These are phyloP conservation scores for Neopestalotiopsis rosae DNA, from an alignment of 2,329 filamentous ascomycete genomes.

Conservation along the genomic window DNA sequence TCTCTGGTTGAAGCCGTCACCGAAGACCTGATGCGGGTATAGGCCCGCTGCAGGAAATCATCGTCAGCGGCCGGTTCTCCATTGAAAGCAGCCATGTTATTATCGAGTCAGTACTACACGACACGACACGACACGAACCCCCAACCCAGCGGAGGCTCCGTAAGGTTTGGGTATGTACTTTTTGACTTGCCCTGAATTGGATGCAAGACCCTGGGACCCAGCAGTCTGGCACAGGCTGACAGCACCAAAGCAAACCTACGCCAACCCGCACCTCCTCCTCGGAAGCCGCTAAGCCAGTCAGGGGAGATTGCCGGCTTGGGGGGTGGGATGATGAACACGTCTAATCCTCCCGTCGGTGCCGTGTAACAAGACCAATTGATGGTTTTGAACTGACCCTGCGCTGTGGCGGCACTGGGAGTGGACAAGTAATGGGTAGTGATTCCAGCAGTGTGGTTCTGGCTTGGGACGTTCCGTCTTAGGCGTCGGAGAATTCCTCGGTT, in stretches of 20 bases:
- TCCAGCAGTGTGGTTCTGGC: conserved; percentile 16
- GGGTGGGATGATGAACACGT: not conserved
- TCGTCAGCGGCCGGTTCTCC: not conserved
- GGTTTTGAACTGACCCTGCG: not conserved
- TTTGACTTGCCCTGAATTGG: too few relatives aligned
- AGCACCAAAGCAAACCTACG: not conserved
- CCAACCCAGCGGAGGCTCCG: too few relatives aligned
- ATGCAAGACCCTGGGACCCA: not conserved
- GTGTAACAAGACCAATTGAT: conserved; percentile 11
- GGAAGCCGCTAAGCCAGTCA: not conserved
- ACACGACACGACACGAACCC: too few relatives aligned
- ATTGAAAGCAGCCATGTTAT: not conserved
- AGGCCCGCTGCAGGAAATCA: conserved; percentile 20
- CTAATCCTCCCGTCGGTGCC: not conserved
- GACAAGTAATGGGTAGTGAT: not conserved
- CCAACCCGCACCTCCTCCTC: not conserved
- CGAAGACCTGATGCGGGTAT: conserved; percentile 29
- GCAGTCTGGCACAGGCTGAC: not conserved
- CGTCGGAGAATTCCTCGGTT: conserved; percentile 12
- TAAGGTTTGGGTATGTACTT: too few relatives aligned
- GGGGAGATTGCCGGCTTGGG: not conserved
- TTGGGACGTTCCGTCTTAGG: conserved; percentile 8
- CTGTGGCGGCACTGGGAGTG: not conserved
- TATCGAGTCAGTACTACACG: too few relatives aligned
- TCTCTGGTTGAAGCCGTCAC: conserved; percentile 20